These are phyloP conservation scores for Talaromyces sp. DNA, from an alignment of 2,329 filamentous ascomycete genomes.

Conservation along the genomic window DNA sequence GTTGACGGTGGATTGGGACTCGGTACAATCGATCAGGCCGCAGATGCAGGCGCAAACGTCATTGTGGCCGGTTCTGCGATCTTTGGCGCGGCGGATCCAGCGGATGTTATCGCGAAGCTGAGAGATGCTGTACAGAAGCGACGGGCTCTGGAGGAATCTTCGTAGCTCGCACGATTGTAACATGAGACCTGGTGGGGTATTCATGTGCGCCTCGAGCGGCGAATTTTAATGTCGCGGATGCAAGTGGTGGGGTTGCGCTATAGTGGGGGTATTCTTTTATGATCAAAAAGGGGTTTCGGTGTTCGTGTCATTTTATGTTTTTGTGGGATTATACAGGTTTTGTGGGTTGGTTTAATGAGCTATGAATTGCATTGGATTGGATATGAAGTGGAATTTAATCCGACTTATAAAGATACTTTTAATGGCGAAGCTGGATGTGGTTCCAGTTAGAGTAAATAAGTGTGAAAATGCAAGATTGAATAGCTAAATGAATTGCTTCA, in stretches of 20 bases:
- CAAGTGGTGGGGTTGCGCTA: not conserved
- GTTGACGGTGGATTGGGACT: conserved; percentile 91
- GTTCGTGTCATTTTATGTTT: conserved; percentile 9
- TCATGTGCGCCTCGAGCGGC: too few relatives aligned
- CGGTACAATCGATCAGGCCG: conserved; percentile 88
- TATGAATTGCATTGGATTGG: conserved; percentile 21
- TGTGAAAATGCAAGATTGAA: not conserved
- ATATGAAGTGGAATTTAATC: not conserved
- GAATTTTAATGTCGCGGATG: too few relatives aligned
- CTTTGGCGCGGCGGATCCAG: conserved; percentile 87
- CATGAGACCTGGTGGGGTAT: too few relatives aligned
- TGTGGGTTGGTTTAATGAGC: conserved; percentile 24
- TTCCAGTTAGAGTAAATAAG: not conserved
- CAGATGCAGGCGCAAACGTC: conserved; percentile 94
- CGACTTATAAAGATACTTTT: too few relatives aligned
- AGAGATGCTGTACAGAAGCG: conserved; percentile 75
- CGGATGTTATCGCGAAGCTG: conserved; percentile 80
- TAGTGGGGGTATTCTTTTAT: conserved; percentile 1
- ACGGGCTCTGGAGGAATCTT: conserved; percentile 16
- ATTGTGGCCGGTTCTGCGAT: conserved; percentile 97
- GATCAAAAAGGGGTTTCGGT: conserved; percentile 22
- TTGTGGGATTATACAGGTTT: not conserved
- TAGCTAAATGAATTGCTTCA: not conserved
- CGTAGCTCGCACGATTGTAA: too few relatives aligned
- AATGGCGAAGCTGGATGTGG: not conserved